These are phyloP conservation scores for Suhomyces atakaporum DNA, from an alignment of 1,139 yeast genomes.

Conservation along the genomic window DNA sequence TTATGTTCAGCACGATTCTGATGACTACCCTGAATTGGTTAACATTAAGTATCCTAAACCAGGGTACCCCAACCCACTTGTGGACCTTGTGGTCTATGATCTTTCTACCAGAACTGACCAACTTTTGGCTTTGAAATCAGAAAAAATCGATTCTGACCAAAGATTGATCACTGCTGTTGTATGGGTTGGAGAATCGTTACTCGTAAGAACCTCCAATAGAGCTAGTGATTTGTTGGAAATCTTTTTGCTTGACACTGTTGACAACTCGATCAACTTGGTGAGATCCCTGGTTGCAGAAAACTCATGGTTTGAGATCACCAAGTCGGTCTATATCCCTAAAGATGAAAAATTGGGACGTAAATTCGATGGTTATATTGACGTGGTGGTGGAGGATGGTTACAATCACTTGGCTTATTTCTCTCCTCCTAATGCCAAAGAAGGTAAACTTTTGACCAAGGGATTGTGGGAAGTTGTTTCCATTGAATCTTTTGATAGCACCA, in stretches of 20 bases:
- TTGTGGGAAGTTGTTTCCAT: constrained; percentile 56
- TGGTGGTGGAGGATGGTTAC: constrained; percentile 53
- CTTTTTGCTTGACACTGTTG: constrained; percentile 38
- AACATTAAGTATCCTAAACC: constrained; percentile 50
- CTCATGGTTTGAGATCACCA: constrained; percentile 78
- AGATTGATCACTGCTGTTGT: constrained; percentile 45
- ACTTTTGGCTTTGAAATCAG: constrained; percentile 26
- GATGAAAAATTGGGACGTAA: constrained; percentile 44
- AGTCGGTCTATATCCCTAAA: constrained; percentile 69
- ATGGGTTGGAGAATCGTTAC: constrained; percentile 40
- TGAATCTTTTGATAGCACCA: constrained; percentile 45
- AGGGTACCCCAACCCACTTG: constrained; percentile 46
- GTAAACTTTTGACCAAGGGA: constrained; percentile 49
- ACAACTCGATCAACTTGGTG: constrained; percentile 30
- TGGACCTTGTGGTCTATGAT: constrained; percentile 41
- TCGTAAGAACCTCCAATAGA: constrained; percentile 47
- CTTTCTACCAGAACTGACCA: constrained; percentile 17
- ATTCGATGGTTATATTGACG: constrained; percentile 56
- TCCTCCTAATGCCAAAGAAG: constrained; percentile 48
- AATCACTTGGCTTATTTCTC: constrained; percentile 60
- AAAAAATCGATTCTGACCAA: constrained; percentile 23
- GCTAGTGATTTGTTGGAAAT: constrained; percentile 45
- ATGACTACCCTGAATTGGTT: constrained; percentile 44
- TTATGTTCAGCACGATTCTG: constrained; percentile 49
- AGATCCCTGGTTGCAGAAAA: constrained; percentile 42